phyloP scores from a whole-genome alignment of 2,329 filamentous ascomycete genomes.

The Fusarium sp. region DNA sequence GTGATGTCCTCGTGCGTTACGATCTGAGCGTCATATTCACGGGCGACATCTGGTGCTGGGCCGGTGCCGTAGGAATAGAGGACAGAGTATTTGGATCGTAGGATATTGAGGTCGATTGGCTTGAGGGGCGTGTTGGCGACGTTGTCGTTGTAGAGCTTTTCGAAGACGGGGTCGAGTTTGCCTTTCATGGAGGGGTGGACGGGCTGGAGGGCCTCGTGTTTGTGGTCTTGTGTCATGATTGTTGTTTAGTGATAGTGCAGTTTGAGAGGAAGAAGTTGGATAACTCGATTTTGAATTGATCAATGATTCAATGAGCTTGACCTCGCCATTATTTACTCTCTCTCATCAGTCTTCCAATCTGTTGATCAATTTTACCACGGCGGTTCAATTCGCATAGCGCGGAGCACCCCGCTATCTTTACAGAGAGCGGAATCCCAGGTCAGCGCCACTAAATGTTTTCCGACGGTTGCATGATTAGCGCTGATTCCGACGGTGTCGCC shows the following conservation, averaged over 20 bases:
- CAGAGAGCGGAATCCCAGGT: background rate
- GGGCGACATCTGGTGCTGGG: conserved; percentile 54
- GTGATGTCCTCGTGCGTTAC: background rate
- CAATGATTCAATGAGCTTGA: background rate
- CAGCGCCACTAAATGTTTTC: background rate
- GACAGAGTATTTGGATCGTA: conserved; percentile 56
- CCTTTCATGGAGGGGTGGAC: conserved; percentile 60
- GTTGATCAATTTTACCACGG: too few species aligned
- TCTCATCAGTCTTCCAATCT: background rate
- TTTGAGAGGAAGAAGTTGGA: background rate
- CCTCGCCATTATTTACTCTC: background rate
- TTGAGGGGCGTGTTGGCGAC: conserved; percentile 54
- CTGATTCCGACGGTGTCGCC: conserved; percentile 1
- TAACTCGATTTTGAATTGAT: background rate
- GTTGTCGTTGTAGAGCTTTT: conserved; percentile 60
- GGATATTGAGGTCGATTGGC: conserved; percentile 54
- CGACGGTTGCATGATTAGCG: conserved; percentile 14
- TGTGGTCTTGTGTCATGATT: conserved; percentile 20
- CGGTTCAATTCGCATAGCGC: background rate
- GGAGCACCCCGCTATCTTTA: conserved; percentile 1
- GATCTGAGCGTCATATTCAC: conserved; percentile 51
- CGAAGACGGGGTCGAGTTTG: conserved; percentile 59
- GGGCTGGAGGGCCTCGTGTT: conserved; percentile 60
- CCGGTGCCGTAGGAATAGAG: conserved; percentile 59
- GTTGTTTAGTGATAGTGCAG: background rate